These are phyloP conservation scores for Citrus reticulata DNA, from an alignment of 345 rosid genomes.

Conservation along the genomic window DNA sequence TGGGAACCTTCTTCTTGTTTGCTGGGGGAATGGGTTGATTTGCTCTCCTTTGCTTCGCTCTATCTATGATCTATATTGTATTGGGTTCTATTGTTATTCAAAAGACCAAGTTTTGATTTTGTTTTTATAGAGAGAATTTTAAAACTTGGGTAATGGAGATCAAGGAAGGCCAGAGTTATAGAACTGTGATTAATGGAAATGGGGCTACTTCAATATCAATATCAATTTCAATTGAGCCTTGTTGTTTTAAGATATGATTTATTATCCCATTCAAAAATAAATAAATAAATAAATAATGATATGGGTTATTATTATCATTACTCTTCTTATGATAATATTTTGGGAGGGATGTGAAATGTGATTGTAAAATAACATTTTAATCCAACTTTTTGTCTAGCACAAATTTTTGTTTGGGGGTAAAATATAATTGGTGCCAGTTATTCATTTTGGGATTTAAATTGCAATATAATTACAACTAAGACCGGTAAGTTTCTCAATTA, in stretches of 20 bases:
- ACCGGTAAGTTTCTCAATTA: background rate
- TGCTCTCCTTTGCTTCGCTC: background rate
- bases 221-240: too few species aligned
- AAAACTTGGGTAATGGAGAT: conserved; percentile 19
- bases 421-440: background rate
- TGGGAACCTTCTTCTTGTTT: conserved; percentile 42
- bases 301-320: too few species aligned
- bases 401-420: too few species aligned
- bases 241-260: too few species aligned
- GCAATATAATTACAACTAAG: too few species aligned
- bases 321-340: background rate
- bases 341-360: background rate
- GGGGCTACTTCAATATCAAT: background rate
- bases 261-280: too few species aligned
- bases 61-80: background rate
- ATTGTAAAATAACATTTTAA: background rate
- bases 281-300: too few species aligned
- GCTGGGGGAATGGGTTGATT: conserved; percentile 31
- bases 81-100: conserved; percentile 22
- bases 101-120: conserved; percentile 24
- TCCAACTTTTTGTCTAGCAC: too few species aligned
- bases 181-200: conserved; percentile 10
- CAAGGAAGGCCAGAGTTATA: conserved; percentile 22
- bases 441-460: conserved; percentile 2
- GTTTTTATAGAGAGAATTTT: background rate